Evolutionary conservation across 176 grass and related monocot species (phyloP).

Genomic region (Carex kokanica): DNA sequence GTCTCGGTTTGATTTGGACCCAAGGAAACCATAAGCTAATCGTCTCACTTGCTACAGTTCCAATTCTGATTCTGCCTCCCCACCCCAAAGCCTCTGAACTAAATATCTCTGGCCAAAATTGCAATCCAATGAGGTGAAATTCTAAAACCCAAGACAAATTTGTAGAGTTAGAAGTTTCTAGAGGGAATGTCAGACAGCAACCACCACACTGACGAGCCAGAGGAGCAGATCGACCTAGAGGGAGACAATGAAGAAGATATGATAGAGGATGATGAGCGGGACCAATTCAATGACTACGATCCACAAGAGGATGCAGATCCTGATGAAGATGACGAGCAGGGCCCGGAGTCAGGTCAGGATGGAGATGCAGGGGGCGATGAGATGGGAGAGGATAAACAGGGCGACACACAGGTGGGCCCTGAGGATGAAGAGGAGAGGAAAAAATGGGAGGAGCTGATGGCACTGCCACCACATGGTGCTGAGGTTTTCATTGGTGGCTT

Average conservation of each 20-base stretch:
- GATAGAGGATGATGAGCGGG: slow-evolving; percentile 68
- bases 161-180: neutral
- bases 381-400: slow-evolving; percentile 28
- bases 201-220: slow-evolving; percentile 63
- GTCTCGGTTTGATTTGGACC: neutral
- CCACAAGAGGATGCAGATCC: slow-evolving; percentile 35
- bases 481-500: slow-evolving; percentile 93
- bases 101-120: slow-evolving; percentile 3
- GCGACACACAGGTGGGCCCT: slow-evolving; percentile 17
- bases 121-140: neutral
- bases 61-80: slow-evolving; percentile 9
- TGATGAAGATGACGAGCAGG: slow-evolving; percentile 43
- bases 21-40: neutral
- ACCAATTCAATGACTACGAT: slow-evolving; percentile 38
- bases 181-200: slow-evolving; percentile 21
- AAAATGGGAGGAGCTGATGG: slow-evolving; percentile 76
- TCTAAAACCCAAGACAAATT: slow-evolving; percentile 26
- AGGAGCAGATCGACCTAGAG: slow-evolving; percentile 95
- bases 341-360: neutral
- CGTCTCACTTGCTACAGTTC: neutral
- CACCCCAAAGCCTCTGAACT: slow-evolving; percentile 6
- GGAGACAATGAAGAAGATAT: slow-evolving; percentile 77
- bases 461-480: slow-evolving; percentile 67
- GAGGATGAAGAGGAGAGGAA: slow-evolving; percentile 67
- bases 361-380: slow-evolving; percentile 15